Evolutionary conservation across 176 grass and related monocot genomes (phyloP).

Genomic region (Rhynchospora breviuscula): DNA sequence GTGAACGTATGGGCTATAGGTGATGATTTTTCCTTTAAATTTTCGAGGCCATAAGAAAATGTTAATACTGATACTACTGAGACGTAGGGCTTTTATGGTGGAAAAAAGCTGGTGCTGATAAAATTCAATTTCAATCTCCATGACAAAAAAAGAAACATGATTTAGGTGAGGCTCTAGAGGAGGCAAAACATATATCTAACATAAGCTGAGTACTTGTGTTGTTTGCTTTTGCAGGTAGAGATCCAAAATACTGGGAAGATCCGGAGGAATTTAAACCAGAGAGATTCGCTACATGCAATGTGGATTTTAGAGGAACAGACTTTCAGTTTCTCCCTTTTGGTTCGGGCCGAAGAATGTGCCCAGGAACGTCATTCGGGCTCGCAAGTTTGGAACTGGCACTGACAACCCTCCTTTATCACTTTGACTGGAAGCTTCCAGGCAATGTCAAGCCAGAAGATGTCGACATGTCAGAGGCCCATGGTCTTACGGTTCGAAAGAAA

Average conservation of each 20-base stretch:
- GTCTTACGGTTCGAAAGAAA: constrained; percentile 6
- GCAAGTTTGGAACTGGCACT: constrained; percentile 14
- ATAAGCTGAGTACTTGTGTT: neutral
- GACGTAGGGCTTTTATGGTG: no score
- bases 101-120: no score
- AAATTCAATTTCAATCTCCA: no score
- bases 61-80: no score
- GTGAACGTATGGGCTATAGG: no score
- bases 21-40: no score
- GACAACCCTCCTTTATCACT: constrained; percentile 20
- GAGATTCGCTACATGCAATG: constrained; percentile 7
- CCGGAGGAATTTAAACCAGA: constrained; percentile 26
- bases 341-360: constrained; percentile 32
- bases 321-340: constrained; percentile 37
- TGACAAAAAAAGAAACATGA: no score
- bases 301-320: constrained; percentile 19
- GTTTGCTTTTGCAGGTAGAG: constrained; percentile 9
- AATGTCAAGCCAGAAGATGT: neutral
- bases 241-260: constrained; percentile 22
- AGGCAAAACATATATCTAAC: no score
- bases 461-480: constrained; percentile 19
- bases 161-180: no score
- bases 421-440: constrained; percentile 26
- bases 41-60: no score
- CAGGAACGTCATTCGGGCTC: constrained; percentile 2